Evolutionary conservation across 768 basidiomycete genomes (phyloP), one percentile per base, ranked within the genome.

Genomic region (Calvatia gigantea): DNA sequence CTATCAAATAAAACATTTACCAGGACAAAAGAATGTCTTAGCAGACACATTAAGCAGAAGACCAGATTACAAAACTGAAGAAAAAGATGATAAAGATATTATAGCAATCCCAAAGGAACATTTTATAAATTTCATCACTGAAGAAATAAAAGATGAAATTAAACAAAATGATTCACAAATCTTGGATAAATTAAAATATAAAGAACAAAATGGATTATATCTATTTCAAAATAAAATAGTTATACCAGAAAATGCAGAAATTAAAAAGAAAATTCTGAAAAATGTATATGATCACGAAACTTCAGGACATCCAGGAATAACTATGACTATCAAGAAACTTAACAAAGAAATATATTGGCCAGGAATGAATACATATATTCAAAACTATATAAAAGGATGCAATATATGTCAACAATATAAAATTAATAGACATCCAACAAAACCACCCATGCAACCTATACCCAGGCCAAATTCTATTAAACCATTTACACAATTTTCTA

Each of bases 301-400:
- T 0, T 28, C 57, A 15, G 57, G 61, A 39, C 61, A 65, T 35
- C 61, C 61, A 23, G 58, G 61, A 6, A 27, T 38, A 23, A 4
- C 47, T 0, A 52, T 57, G 35, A 62, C 61, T 0, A 47, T 54
- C 14, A 25, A 49, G 3, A 14, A 42, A 17, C 15, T 62, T 1
- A 31, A 37, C 33, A 11, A 57, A 35, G n/a, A 59, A 1, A 59
- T 60, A 27, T 67, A 58, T 43, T 67, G 64, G 66, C 66, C 64
- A 8, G 61, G 61, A 52, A 60, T 64, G 55, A 12, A 49, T 0
- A 37, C 12, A 0, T 63, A 59, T 25, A 32, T 64, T 29, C 56
- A 60, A 7, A 45, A 64, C 3, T 65, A 65, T 48, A 48, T 62
- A 1, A 60, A 61, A 28, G 63, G 62, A 21, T 68, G 67, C 17